Percentiles rank a stretch among this genome's conserved stretches.
These are phyloP conservation scores for Scheffersomyces illinoinensis DNA, from an alignment of 1,139 yeast species.

Conservation along the genomic window DNA sequence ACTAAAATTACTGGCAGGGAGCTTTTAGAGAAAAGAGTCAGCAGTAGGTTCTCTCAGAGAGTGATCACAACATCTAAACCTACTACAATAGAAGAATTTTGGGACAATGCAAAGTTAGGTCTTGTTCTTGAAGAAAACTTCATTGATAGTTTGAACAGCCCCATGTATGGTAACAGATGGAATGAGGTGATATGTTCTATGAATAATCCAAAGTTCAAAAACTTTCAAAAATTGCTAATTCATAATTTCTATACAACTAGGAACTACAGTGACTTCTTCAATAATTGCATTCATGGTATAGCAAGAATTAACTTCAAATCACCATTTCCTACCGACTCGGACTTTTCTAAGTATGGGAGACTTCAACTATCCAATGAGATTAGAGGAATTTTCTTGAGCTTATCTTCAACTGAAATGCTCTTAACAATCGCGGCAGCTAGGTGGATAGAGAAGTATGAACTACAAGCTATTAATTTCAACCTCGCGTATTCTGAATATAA, in stretches of 20 bases:
- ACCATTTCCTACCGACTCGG: conserved; percentile 36
- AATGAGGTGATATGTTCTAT: conserved; percentile 26
- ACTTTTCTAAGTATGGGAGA: conserved; percentile 25
- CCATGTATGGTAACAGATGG: conserved; percentile 45
- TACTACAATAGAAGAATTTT: conserved; percentile 43
- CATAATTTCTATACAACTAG: conserved; percentile 60
- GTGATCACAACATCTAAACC: conserved; percentile 62
- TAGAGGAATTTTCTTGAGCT: conserved; percentile 37
- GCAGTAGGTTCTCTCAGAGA: conserved; percentile 85
- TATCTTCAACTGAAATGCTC: conserved; percentile 71
- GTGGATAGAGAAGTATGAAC: conserved; percentile 58
- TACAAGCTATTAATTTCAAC: conserved; percentile 66
- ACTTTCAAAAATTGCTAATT: conserved; percentile 25
- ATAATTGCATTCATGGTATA: conserved; percentile 50
- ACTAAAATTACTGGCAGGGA: conserved; percentile 77
- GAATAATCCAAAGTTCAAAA: conserved; percentile 9
- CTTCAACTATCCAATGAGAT: conserved; percentile 22
- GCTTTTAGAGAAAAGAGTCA: conserved; percentile 83
- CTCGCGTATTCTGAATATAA: conserved; percentile 76
- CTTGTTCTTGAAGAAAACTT: conserved; percentile 24
- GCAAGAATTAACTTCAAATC: conserved; percentile 21
- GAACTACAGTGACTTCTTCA: conserved; percentile 57
- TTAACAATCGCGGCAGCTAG: conserved; percentile 75
- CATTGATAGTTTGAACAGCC: conserved; percentile 15
- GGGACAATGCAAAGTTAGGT: conserved; percentile 28